Evolutionary conservation across 495 filamentous ascomycete genomes (phyloP).

Genomic region (Penicillium atrosanguineum): DNA sequence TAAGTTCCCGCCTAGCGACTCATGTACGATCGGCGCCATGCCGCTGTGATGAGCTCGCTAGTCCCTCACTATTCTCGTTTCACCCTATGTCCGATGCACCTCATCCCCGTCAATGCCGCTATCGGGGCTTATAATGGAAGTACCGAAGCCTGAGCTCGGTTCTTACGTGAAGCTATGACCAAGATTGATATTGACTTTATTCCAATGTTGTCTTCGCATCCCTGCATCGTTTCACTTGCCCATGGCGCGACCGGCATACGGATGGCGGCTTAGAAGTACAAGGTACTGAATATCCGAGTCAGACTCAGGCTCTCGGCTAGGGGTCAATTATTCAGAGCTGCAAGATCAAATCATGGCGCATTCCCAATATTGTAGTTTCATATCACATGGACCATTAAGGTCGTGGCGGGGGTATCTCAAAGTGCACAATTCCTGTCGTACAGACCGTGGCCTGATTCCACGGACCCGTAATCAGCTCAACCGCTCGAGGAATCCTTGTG

Average conservation of each 20-base stretch:
- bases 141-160: neutral
- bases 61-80: neutral
- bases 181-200: neutral
- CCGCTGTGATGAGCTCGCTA: neutral
- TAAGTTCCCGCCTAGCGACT: neutral
- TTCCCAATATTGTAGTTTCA: neutral
- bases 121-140: neutral
- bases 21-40: conserved; percentile 4
- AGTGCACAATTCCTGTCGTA: conserved; percentile 4
- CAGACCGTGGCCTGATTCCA: neutral
- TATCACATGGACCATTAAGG: neutral
- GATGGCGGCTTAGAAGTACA: neutral
- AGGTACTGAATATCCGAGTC: neutral
- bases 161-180: conserved; percentile 4
- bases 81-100: neutral
- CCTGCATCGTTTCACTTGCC: neutral
- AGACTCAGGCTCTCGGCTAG: neutral
- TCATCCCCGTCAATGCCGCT: neutral
- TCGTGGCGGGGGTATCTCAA: conserved; percentile 19
- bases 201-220: neutral
- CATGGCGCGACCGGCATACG: neutral
- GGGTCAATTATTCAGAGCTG: neutral
- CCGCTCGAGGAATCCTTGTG: conserved; percentile 94
- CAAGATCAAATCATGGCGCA: neutral
- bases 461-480: conserved; percentile 59